Percentiles rank a stretch among this genome's conserved stretches.
Evolutionary conservation across 164 flowering plant species (phyloP).

Genomic region (Akebia trifoliata): DNA sequence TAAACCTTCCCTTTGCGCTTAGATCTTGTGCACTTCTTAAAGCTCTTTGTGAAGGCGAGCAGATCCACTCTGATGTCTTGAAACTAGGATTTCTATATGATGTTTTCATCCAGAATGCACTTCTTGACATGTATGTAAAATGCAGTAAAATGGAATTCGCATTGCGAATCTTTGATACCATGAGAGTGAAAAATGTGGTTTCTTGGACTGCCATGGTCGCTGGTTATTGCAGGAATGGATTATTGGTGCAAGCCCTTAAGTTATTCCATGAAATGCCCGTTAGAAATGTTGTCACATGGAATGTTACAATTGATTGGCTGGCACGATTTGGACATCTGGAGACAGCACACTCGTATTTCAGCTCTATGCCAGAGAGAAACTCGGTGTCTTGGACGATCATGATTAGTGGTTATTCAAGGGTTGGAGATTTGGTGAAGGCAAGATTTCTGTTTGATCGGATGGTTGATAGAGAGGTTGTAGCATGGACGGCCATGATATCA

Average conservation of each 20-base stretch:
- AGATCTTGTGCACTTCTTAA: conserved; percentile 15
- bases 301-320: conserved; percentile 14
- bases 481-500: conserved; percentile 15
- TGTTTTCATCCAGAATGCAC: conserved; percentile 14
- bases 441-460: conserved; percentile 16
- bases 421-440: conserved; percentile 10
- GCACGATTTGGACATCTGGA: conserved; percentile 10
- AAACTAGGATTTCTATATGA: conserved; percentile 13
- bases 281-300: conserved; percentile 21
- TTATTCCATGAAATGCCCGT: conserved; percentile 19
- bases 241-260: conserved; percentile 12
- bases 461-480: conserved; percentile 15
- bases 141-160: conserved; percentile 15
- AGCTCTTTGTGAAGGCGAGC: conserved; percentile 11
- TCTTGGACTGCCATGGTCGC: conserved; percentile 25
- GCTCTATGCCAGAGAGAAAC: conserved; percentile 12
- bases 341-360: conserved; percentile 9
- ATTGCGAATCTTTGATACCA: conserved; percentile 13
- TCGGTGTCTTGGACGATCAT: conserved; percentile 15
- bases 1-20: conserved; percentile 7
- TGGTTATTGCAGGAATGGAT: conserved; percentile 17
- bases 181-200: conserved; percentile 18
- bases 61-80: conserved; percentile 11
- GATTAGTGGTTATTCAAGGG: conserved; percentile 16
- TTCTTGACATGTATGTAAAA: conserved; percentile 14